Percentiles rank a stretch among this genome's conserved stretches.
Conservation (phyloP, 164 flowering plant species). For the Paratinospora sagittata region DNA sequence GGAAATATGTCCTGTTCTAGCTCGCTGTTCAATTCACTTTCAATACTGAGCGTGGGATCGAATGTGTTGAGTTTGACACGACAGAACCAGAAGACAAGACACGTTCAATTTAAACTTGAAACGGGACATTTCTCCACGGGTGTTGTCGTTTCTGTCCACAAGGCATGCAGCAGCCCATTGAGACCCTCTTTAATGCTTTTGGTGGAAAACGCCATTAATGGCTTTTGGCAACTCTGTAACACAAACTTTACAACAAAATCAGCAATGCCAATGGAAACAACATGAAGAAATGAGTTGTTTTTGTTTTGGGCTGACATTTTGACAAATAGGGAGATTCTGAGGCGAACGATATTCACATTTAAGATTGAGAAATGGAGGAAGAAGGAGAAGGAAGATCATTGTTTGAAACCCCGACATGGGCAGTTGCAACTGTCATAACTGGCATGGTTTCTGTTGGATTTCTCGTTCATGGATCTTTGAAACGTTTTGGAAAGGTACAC, state of each 20-base stretch:
- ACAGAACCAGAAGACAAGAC: too few species aligned
- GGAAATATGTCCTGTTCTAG: too few species aligned
- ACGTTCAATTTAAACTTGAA: background rate
- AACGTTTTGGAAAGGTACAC: too few species aligned
- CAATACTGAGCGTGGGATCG: background rate
- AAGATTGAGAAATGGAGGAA: too few species aligned
- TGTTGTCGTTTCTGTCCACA: background rate
- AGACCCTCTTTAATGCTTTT: background rate
- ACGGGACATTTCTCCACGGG: background rate
- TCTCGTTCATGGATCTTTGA: constrained; percentile 39
- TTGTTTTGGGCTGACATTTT: background rate
- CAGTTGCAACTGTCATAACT: constrained; percentile 68
- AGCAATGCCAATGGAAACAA: background rate
- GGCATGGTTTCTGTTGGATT: constrained; percentile 57
- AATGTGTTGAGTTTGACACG: too few species aligned
- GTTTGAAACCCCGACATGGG: constrained; percentile 74
- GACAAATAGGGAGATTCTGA: background rate
- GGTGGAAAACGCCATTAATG: too few species aligned
- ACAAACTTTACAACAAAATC: too few species aligned
- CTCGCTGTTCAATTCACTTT: too few species aligned
- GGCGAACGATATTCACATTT: too few species aligned
- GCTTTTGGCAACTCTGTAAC: too few species aligned
- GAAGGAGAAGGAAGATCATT: too few species aligned
- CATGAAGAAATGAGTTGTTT: background rate
- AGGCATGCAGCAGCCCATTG: constrained; percentile 1